Evolutionary conservation across 805 yeast species (phyloP).

Genomic region (Zygotorulaspora sp.): DNA sequence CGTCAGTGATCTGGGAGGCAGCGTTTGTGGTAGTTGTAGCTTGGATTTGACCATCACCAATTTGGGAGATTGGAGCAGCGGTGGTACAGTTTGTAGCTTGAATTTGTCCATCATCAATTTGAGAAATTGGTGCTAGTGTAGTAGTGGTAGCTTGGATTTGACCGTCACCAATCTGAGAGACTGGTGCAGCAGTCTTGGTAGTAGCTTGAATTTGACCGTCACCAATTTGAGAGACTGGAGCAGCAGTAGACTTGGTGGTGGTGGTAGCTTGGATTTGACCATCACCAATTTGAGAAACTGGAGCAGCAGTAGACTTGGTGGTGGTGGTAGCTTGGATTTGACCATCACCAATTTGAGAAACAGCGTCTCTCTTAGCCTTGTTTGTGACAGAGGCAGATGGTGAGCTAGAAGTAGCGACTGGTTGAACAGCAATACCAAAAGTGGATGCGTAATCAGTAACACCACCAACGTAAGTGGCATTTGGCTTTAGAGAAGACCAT

Average conservation of each 20-base stretch:
- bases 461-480: conserved; percentile 38
- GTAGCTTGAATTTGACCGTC: conserved; percentile 55
- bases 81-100: conserved; percentile 34
- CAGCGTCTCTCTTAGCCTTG: conserved; percentile 41
- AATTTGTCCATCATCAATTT: conserved; percentile 42
- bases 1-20: conserved; percentile 41
- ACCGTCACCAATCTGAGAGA: conserved; percentile 33
- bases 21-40: conserved; percentile 34
- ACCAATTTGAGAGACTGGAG: conserved; percentile 41
- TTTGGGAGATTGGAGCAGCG: conserved; percentile 34
- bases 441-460: conserved; percentile 36
- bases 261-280: conserved; percentile 39
- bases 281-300: conserved; percentile 30
- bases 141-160: conserved; percentile 45
- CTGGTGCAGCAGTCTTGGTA: conserved; percentile 36
- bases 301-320: conserved; percentile 35
- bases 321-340: conserved; percentile 46
- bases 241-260: conserved; percentile 29
- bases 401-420: conserved; percentile 33
- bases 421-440: conserved; percentile 43
- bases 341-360: conserved; percentile 46
- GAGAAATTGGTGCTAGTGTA: conserved; percentile 33
- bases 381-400: conserved; percentile 16
- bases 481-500: conserved; percentile 44
- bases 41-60: conserved; percentile 43